A percentile compares a stretch with the other conserved stretches of the same genome.
Conservation (phyloP, 2,329 filamentous ascomycete species). For the Nigrograna mackinnonii region DNA sequence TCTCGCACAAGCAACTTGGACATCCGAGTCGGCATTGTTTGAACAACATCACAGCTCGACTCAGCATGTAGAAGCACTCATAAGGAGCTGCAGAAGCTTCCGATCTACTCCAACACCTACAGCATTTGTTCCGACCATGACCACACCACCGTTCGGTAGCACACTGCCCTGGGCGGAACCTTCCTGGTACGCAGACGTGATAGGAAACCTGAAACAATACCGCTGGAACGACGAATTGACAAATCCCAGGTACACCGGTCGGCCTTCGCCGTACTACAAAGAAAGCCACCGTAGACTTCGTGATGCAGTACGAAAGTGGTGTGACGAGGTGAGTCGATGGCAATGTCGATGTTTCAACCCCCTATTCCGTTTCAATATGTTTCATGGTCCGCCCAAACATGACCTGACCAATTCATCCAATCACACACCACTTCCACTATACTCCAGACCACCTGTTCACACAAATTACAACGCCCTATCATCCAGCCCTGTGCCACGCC, state of each 20-base stretch:
- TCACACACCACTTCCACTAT: not conserved
- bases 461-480: constrained; percentile 1
- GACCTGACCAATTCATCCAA: too few species aligned
- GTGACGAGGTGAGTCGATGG: constrained; percentile 27
- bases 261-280: constrained; percentile 36
- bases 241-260: constrained; percentile 29
- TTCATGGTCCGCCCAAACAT: too few species aligned
- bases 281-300: constrained; percentile 30
- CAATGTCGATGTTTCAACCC: too few species aligned
- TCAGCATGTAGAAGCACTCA: constrained; percentile 5
- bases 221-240: too few species aligned
- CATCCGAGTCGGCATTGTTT: not conserved
- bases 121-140: constrained; percentile 6
- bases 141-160: constrained; percentile 24
- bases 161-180: constrained; percentile 35
- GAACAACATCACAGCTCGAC: constrained; percentile 1
- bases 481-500: not conserved
- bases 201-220: too few species aligned
- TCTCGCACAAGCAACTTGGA: not conserved
- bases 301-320: constrained; percentile 31
- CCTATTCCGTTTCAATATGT: too few species aligned
- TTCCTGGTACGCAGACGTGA: constrained; percentile 20
- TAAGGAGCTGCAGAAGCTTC: not conserved
- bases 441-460: not conserved
- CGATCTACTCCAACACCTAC: not conserved